phyloP scores from a whole-genome alignment of 75 land plant genomes.

The Cupressus sempervirens region DNA sequence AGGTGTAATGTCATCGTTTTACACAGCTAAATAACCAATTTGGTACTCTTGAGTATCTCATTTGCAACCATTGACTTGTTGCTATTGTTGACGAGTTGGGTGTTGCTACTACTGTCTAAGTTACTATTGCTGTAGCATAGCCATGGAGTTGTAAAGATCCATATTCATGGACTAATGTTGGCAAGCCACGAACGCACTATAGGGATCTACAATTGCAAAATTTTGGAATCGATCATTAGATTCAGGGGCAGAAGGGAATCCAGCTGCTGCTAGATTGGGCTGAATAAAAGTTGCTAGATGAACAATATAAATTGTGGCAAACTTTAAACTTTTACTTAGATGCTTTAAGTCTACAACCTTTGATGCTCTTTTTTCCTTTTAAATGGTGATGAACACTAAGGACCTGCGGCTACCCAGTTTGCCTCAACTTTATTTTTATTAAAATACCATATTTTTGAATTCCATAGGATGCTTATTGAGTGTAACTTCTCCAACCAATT shows the following conservation, averaged over 20 bases:
- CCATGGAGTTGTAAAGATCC: slow-evolving; percentile 6
- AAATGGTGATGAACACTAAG: too few species aligned
- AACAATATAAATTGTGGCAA: too few species aligned
- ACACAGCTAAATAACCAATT: not conserved
- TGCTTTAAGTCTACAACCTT: too few species aligned
- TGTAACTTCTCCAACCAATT: too few species aligned
- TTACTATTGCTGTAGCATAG: not conserved
- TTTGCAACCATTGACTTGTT: not conserved
- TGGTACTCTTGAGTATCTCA: not conserved
- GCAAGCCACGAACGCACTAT: slow-evolving; percentile 3
- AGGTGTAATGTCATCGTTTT: not conserved
- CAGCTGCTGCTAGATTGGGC: slow-evolving; percentile 3
- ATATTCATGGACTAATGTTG: slow-evolving; percentile 1
- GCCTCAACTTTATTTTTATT: too few species aligned
- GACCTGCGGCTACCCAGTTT: too few species aligned
- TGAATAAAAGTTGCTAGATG: slow-evolving; percentile 13
- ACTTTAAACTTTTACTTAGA: too few species aligned
- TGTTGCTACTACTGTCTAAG: not conserved
- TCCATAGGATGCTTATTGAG: too few species aligned
- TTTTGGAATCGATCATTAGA: not conserved
- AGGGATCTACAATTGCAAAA: not conserved
- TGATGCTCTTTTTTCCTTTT: too few species aligned
- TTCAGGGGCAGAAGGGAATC: slow-evolving; percentile 2
- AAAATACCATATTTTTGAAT: too few species aligned
- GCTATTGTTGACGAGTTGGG: not conserved